Evolutionary conservation across 1,139 yeast genomes (phyloP), one percentile per base, ranked within the genome.

Genomic region (Taiozyma sp.): DNA sequence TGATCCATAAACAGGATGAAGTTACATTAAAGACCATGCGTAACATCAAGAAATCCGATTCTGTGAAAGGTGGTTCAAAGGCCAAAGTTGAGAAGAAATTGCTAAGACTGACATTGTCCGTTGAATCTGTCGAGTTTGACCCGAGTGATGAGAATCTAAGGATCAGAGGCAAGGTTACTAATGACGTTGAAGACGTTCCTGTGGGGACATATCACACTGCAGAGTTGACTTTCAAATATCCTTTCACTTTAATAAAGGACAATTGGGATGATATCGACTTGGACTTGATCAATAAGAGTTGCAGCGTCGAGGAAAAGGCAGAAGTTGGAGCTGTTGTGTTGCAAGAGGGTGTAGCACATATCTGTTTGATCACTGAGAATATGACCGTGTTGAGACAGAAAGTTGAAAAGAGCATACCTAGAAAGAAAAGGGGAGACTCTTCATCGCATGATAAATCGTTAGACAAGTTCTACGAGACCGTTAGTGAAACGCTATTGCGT

Each of bases 241-340:
- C 84, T 19, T 76, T 93, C 61, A 83, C 86, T 3, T 66, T 93
- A 16, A 73, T 76, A 57, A 93, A 93, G 63, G 78, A 79, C 27
- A 87, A 82, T 53, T 92, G 96, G 93, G 97, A 92, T 68, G 76
- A 81, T 47, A 76, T 86, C 48, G 83, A 88, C 29, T 76, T 83
- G 60, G 83, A 81, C 30, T 71, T 87, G 13, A 72, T 93, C 12
- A 75, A 80, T 10, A 85, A 86, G 47, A 81, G 96, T 4, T 82
- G 92, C 48, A 81, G 88, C 29, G 76, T 88, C 22, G 96, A 84
- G 53, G 76, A 80, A 45, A 86, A 86, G 64, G 96, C 97, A 0
- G 98, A 93, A 62, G 81, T 93, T 10, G 99, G 97, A 1, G 99
- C 99, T 0, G 84, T 93, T 29, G 96, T 92, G 1, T 70, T 93